Percentiles rank a stretch among this genome's conserved stretches.
Conservation (phyloP, 2,329 filamentous ascomycete genomes). For the Paecilomyces sp. region DNA sequence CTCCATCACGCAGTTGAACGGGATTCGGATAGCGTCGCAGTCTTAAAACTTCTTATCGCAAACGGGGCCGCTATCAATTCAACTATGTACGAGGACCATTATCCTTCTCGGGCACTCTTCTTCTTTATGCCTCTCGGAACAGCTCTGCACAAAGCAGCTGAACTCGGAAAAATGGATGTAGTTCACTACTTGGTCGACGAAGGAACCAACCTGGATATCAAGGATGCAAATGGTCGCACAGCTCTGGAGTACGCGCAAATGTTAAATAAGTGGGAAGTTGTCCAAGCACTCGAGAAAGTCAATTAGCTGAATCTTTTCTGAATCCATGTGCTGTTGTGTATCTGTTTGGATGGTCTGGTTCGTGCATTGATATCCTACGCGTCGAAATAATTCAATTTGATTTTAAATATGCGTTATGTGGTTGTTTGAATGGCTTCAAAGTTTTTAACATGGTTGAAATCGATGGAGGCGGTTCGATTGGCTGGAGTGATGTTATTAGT, state of each 20-base stretch:
- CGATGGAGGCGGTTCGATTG: too few relatives aligned
- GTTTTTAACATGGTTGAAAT: too few relatives aligned
- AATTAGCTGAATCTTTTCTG: too few relatives aligned
- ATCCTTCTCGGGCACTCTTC: slow-evolving; percentile 11
- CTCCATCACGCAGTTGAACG: slow-evolving; percentile 14
- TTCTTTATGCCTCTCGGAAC: slow-evolving; percentile 14
- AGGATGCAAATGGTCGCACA: slow-evolving; percentile 13
- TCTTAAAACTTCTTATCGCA: slow-evolving; percentile 11
- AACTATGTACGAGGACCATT: slow-evolving; percentile 14
- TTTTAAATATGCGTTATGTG: too few relatives aligned
- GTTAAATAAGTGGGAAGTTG: background rate
- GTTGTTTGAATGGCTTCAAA: too few relatives aligned
- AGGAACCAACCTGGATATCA: slow-evolving; percentile 11
- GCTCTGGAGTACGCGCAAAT: slow-evolving; percentile 11
- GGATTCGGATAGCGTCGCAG: slow-evolving; percentile 7
- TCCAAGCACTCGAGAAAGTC: too few relatives aligned
- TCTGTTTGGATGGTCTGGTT: too few relatives aligned
- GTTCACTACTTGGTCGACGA: slow-evolving; percentile 12
- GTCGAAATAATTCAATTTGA: too few relatives aligned
- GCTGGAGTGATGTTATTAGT: too few relatives aligned
- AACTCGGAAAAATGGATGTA: slow-evolving; percentile 12
- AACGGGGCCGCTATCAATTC: slow-evolving; percentile 13
- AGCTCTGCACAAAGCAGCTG: slow-evolving; percentile 14
- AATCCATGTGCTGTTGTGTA: too few relatives aligned
- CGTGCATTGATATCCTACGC: too few relatives aligned